Percentiles rank a stretch among this genome's conserved stretches.
These are phyloP conservation scores for Fusarium tanahbumbuense DNA, from an alignment of 2,329 filamentous ascomycete genomes.

Conservation along the genomic window DNA sequence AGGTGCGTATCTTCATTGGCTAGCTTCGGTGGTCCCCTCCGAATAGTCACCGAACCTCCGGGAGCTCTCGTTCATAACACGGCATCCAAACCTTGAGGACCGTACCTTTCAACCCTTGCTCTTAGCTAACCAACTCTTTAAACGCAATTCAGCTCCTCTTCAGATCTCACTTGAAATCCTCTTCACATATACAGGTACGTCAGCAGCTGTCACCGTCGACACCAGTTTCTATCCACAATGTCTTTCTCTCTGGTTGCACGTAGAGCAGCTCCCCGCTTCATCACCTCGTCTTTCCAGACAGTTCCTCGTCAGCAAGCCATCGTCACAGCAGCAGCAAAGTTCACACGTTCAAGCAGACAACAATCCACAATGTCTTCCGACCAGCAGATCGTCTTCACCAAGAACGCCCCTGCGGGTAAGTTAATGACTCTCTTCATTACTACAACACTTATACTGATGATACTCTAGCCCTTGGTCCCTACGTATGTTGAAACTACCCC, in stretches of 20 bases:
- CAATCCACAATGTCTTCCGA: slow-evolving; percentile 60
- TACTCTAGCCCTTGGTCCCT: slow-evolving; percentile 68
- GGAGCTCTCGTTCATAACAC: slow-evolving; percentile 26
- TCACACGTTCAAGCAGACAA: slow-evolving; percentile 50
- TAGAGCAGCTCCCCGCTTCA: slow-evolving; percentile 43
- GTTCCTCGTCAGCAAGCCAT: slow-evolving; percentile 23
- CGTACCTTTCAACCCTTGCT: slow-evolving; percentile 7
- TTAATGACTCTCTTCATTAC: slow-evolving; percentile 28
- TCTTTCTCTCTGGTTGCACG: slow-evolving; percentile 35
- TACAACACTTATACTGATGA: slow-evolving; percentile 16
- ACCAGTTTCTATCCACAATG: slow-evolving; percentile 33
- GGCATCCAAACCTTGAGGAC: slow-evolving; percentile 16
- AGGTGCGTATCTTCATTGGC: slow-evolving; percentile 11
- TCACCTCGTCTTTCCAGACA: slow-evolving; percentile 33
- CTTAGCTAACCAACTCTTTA: slow-evolving; percentile 6
- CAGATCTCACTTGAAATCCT: neutral
- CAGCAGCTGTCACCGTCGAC: slow-evolving; percentile 1
- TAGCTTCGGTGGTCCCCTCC: slow-evolving; percentile 26
- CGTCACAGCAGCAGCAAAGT: slow-evolving; percentile 36
- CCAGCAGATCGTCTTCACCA: slow-evolving; percentile 65
- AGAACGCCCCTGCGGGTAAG: slow-evolving; percentile 70
- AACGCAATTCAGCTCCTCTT: slow-evolving; percentile 1
- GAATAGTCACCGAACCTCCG: slow-evolving; percentile 28
- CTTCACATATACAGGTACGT: slow-evolving; percentile 33
- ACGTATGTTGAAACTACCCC: slow-evolving; percentile 60